Percentiles rank a stretch among this genome's conserved stretches.
Evolutionary conservation across 2,329 filamentous ascomycete species (phyloP).

Genomic region (Knufia petricola): DNA sequence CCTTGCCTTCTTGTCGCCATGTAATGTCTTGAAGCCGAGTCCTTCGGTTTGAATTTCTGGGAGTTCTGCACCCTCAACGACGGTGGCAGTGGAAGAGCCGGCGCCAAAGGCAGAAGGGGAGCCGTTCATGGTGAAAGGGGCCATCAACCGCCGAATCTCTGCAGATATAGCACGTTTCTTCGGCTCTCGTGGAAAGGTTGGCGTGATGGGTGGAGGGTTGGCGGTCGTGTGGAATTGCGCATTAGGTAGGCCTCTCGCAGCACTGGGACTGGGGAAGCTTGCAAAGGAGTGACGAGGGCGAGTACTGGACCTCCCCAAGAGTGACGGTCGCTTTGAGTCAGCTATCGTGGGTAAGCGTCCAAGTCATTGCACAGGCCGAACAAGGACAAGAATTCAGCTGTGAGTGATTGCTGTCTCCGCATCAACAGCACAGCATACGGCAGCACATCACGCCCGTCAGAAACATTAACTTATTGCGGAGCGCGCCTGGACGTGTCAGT

Average conservation of each 20-base stretch:
- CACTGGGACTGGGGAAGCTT: conserved; percentile 26
- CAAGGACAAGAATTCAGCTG: no score
- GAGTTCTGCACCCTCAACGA: conserved; percentile 52
- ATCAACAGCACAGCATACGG: no score
- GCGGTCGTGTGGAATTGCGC: conserved; percentile 26
- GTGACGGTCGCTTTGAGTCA: conserved; percentile 33
- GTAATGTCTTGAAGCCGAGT: conserved; percentile 71
- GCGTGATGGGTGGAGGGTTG: conserved; percentile 21
- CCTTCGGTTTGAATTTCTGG: conserved; percentile 74
- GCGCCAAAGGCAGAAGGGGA: conserved; percentile 36
- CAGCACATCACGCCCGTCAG: neutral
- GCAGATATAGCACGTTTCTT: conserved; percentile 30
- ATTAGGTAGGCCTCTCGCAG: conserved; percentile 31
- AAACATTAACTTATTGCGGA: neutral
- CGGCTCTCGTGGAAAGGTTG: conserved; percentile 19
- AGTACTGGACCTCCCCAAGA: conserved; percentile 34
- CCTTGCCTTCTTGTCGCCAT: conserved; percentile 67
- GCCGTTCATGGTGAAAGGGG: conserved; percentile 57
- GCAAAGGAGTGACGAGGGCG: conserved; percentile 37
- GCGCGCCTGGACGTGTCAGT: conserved; percentile 1
- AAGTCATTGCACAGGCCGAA: neutral
- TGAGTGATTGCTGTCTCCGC: neutral
- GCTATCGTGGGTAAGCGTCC: conserved; percentile 37
- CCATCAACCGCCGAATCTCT: conserved; percentile 31
- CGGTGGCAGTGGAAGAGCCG: conserved; percentile 30